phyloP scores from a whole-genome alignment of 1,284 basidiomycete species.

The Ceratobasidium papillatum region DNA sequence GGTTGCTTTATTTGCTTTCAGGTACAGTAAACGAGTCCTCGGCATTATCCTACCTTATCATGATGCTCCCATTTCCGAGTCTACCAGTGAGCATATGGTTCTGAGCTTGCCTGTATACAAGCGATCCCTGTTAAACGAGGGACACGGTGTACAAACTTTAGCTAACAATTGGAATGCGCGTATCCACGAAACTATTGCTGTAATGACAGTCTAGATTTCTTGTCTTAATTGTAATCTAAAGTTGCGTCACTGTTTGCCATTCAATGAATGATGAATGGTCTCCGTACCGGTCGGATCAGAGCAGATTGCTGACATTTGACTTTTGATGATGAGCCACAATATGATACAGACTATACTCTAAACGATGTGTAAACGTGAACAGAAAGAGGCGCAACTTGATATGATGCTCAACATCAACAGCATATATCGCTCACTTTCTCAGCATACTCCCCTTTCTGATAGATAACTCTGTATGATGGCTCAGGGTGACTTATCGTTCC shows the following conservation, averaged over 20 bases:
- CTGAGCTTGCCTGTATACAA: not conserved
- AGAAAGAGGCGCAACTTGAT: not conserved
- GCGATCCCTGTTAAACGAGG: not conserved
- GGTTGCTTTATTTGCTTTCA: no score
- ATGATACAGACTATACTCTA: not conserved
- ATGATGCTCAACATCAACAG: not conserved
- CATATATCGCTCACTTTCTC: slow-evolving; percentile 21
- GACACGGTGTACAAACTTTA: not conserved
- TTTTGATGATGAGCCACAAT: slow-evolving; percentile 5
- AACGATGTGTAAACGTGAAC: not conserved
- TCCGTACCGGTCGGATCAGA: not conserved
- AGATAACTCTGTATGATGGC: not conserved
- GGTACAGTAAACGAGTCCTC: no score
- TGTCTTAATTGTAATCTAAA: not conserved
- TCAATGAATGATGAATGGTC: not conserved
- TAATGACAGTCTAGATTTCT: not conserved
- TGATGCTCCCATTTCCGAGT: not conserved
- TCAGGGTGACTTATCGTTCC: slow-evolving; percentile 8
- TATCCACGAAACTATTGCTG: not conserved
- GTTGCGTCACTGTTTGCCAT: not conserved
- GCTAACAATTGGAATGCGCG: not conserved
- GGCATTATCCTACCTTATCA: not conserved
- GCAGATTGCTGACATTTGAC: not conserved
- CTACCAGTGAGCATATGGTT: not conserved
- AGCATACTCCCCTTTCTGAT: not conserved